A percentile compares a stretch with the other conserved stretches of the same genome.
Evolutionary conservation across 345 rosid species (phyloP).

Genomic region (Citrus maxima): DNA sequence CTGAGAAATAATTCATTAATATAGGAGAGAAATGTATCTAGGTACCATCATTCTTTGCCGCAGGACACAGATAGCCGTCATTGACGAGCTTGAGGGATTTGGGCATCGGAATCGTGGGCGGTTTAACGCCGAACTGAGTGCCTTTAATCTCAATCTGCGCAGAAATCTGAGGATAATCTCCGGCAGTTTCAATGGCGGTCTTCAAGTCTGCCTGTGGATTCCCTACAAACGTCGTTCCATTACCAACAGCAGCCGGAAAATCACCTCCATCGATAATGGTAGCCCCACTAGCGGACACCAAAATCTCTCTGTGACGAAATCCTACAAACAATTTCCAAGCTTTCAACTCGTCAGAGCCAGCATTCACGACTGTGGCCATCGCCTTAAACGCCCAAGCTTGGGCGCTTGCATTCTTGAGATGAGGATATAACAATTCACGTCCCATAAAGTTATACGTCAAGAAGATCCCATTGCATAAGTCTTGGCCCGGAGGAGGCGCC

Average conservation of each 20-base stretch:
- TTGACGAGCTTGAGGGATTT: conserved; percentile 52
- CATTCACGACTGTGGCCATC: conserved; percentile 51
- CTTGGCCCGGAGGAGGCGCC: conserved; percentile 56
- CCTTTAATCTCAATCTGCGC: conserved; percentile 57
- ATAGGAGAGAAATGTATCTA: neutral
- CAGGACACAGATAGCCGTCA: conserved; percentile 72
- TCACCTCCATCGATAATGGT: conserved; percentile 47
- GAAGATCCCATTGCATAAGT: conserved; percentile 67
- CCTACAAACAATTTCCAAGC: conserved; percentile 77
- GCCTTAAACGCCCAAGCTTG: conserved; percentile 90
- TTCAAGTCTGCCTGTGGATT: conserved; percentile 51
- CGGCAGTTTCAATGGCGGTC: conserved; percentile 81
- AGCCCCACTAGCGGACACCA: conserved; percentile 59
- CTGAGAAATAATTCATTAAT: neutral
- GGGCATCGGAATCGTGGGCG: conserved; percentile 66
- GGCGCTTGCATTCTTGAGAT: conserved; percentile 65
- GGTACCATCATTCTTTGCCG: conserved; percentile 43
- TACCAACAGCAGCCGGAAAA: conserved; percentile 58
- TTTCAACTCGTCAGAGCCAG: conserved; percentile 59
- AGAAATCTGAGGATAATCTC: conserved; percentile 65
- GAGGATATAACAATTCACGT: conserved; percentile 58
- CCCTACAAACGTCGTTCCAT: conserved; percentile 73
- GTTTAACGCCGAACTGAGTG: conserved; percentile 66
- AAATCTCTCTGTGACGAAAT: conserved; percentile 65
- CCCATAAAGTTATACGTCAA: conserved; percentile 53